Evolutionary conservation across 23 red algal species (phyloP).

Genomic region (Agarophyton chilense): DNA sequence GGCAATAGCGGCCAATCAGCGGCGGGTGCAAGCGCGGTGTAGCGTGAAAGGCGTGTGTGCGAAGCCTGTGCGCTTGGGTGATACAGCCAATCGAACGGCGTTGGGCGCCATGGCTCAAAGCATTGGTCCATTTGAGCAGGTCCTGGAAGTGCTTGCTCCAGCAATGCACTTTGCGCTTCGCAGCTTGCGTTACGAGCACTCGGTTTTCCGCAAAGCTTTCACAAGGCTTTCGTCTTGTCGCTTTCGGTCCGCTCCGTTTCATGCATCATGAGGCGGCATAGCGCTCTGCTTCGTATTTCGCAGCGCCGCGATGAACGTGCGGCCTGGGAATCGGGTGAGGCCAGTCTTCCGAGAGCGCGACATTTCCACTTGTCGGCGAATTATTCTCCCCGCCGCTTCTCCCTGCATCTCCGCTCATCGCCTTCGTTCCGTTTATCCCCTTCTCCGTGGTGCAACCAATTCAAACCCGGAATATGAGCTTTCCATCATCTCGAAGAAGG

Average conservation of each 20-base stretch:
- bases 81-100: constrained; percentile 35
- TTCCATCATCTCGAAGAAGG: not conserved
- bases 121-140: not conserved
- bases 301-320: no score
- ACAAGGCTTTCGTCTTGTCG: no score
- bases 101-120: not conserved
- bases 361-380: no score
- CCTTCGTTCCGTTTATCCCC: not conserved
- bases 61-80: not conserved
- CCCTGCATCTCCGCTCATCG: not conserved
- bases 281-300: no score
- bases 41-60: not conserved
- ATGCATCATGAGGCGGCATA: no score
- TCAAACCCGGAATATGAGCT: not conserved
- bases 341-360: no score
- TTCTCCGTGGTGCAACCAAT: not conserved
- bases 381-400: no score
- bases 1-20: constrained; percentile 12
- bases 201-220: no score
- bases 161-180: constrained; percentile 11
- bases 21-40: not conserved
- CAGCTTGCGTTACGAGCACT: no score
- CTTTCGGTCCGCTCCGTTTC: no score
- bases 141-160: not conserved
- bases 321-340: no score